Evolutionary conservation across 441 rosid genomes (phyloP), one percentile per base, ranked within the genome.

Genomic region (Adansonia rubrostipa): DNA sequence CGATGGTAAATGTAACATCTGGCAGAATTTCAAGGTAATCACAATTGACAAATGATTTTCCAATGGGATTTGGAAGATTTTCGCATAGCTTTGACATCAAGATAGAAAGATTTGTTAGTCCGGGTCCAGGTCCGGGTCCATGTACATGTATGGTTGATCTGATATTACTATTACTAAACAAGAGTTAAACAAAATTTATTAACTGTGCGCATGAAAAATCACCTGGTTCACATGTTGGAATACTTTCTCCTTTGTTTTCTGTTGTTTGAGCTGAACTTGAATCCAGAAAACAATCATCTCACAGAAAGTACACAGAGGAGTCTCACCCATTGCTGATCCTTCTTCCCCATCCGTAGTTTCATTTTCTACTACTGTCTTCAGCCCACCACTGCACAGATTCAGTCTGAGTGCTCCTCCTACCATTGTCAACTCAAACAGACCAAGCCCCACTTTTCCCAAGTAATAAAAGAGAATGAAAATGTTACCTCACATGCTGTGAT

Each of bases 261-360:
- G 82, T 63, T 88, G 86, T 66, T 80, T 88, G 56, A 89, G 86
- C 82, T 89, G 90, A 78, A 88, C 79, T 81, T 91, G 91, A 76
- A 88, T 74, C 91, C 94, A 86, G 77, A 84, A 88, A 64, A 85
- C 84, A 24, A 88, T 79, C 88, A 87, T 91, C 85, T 88, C 90
- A 54, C 90, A 88, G 75, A 89, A 82, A 68, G 90, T 80, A 67
- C 94, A 88, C 7, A 78, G 5, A 5, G 83, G 69, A 71, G 74
- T 80, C 72, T 85, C 86, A 15, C 80, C 75, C 9, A 75, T 28
- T 1, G 78, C 40, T 20, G 82, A 69, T 15, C 79, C 80, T 6
- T 60, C 42, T 36, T 36, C 42, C 42, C 42, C 42, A 36, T 36
- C 53, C 15, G 13, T 45, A 1, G 77, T 76, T 66, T 56, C 71